A percentile compares a stretch with the other conserved stretches of the same genome.
Evolutionary conservation across 257 asterid species (phyloP).

Genomic region (Coffea eugenioides): DNA sequence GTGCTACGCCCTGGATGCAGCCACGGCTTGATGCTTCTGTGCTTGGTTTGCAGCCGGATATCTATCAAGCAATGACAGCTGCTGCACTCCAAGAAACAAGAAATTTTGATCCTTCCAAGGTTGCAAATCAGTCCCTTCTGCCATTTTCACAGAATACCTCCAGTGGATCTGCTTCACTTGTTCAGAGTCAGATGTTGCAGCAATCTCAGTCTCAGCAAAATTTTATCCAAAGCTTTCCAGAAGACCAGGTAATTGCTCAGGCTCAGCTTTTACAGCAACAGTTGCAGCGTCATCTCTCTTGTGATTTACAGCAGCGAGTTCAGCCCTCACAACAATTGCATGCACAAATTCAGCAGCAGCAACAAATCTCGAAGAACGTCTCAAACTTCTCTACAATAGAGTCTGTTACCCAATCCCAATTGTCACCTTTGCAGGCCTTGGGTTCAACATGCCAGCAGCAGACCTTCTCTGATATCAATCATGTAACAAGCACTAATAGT

Average conservation of each 20-base stretch:
- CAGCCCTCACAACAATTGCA: slow-evolving; percentile 42
- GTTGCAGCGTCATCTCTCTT: slow-evolving; percentile 46
- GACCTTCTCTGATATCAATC: slow-evolving; percentile 58
- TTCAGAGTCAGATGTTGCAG: slow-evolving; percentile 67
- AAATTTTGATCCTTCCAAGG: slow-evolving; percentile 57
- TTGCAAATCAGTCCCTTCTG: slow-evolving; percentile 53
- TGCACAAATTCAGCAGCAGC: slow-evolving; percentile 51
- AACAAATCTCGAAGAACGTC: slow-evolving; percentile 37
- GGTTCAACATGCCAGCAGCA: slow-evolving; percentile 59
- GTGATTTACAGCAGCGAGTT: slow-evolving; percentile 50
- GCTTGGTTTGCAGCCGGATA: slow-evolving; percentile 72
- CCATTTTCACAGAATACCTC: slow-evolving; percentile 66
- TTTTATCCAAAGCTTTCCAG: slow-evolving; percentile 57
- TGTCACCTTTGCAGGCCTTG: slow-evolving; percentile 45
- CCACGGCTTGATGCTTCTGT: slow-evolving; percentile 69
- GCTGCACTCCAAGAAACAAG: slow-evolving; percentile 56
- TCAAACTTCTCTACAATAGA: slow-evolving; percentile 46
- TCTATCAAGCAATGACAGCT: slow-evolving; percentile 73
- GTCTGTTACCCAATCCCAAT: slow-evolving; percentile 46
- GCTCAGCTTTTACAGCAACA: slow-evolving; percentile 81
- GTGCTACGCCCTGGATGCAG: slow-evolving; percentile 75
- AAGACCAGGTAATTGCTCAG: slow-evolving; percentile 55
- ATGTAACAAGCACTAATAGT: slow-evolving; percentile 44
- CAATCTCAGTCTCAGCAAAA: slow-evolving; percentile 57
- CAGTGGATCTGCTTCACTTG: slow-evolving; percentile 44